These are phyloP conservation scores for Clonostachys rosea DNA, from an alignment of 2,329 filamentous ascomycete species.

Conservation along the genomic window DNA sequence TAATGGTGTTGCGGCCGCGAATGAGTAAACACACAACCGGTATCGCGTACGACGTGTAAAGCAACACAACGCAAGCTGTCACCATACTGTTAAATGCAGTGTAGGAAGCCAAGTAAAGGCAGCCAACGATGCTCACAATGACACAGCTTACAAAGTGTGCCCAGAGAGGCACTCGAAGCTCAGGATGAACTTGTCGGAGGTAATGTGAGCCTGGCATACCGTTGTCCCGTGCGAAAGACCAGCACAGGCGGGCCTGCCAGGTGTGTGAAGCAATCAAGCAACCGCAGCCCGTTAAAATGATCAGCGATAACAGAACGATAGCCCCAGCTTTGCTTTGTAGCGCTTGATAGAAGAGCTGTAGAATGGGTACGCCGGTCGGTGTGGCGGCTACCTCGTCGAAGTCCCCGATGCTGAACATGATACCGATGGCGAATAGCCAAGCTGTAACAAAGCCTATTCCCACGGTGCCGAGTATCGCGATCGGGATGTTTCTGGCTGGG, in stretches of 20 bases:
- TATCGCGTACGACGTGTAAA: slow-evolving; percentile 18
- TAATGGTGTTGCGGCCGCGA: slow-evolving; percentile 13
- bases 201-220: neutral
- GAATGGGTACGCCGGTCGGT: neutral
- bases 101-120: slow-evolving; percentile 17
- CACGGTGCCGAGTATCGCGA: neutral
- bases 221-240: neutral
- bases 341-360: neutral
- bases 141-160: neutral
- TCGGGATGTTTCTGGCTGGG: neutral
- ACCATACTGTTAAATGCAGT: slow-evolving; percentile 17
- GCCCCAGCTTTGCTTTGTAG: neutral
- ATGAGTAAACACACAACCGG: slow-evolving; percentile 13
- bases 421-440: neutral
- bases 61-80: slow-evolving; percentile 13
- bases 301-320: neutral
- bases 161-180: neutral
- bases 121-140: slow-evolving; percentile 10
- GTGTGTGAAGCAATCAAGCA: neutral
- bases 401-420: neutral
- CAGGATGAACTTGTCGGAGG: neutral
- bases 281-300: neutral
- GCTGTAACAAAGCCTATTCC: neutral
- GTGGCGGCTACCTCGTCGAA: neutral
- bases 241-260: neutral